Percentiles rank a stretch among this genome's conserved stretches.
These are phyloP conservation scores for Gnetum montanum DNA, from an alignment of 75 land plant genomes.

Conservation along the genomic window DNA sequence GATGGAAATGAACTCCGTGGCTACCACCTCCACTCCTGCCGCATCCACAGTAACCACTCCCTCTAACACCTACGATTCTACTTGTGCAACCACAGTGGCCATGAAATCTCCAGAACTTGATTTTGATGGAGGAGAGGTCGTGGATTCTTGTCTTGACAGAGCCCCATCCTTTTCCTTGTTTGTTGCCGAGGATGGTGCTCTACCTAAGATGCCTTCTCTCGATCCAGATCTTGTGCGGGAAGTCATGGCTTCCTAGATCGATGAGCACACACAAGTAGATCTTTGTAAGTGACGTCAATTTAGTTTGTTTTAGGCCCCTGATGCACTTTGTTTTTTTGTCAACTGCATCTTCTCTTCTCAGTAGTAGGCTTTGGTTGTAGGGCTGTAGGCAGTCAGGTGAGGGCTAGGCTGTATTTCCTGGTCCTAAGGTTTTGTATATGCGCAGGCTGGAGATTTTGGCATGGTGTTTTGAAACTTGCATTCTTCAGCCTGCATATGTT, in stretches of 20 bases:
- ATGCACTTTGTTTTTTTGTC: background rate
- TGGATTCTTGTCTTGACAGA: background rate
- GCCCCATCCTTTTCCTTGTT: slow-evolving; percentile 5
- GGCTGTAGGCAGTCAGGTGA: background rate
- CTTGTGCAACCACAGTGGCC: background rate
- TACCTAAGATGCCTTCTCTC: slow-evolving; percentile 6
- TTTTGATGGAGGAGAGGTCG: background rate
- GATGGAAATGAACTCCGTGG: background rate
- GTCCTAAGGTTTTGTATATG: no score
- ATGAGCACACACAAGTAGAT: background rate
- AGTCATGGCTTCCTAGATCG: slow-evolving; percentile 3
- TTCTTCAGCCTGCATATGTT: no score
- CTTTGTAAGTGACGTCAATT: background rate
- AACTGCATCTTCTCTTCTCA: background rate
- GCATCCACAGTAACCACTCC: background rate
- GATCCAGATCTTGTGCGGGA: slow-evolving; percentile 2
- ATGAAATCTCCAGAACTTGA: no score
- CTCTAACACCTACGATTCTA: background rate
- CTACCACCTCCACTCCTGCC: background rate
- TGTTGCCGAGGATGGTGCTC: background rate
- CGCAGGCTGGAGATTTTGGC: background rate
- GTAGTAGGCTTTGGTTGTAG: background rate
- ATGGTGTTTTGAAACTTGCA: no score
- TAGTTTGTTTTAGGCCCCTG: background rate
- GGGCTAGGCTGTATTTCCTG: no score